Evolutionary conservation across 2,329 filamentous ascomycete species (phyloP).

Genomic region (Fusarium duplospermum): DNA sequence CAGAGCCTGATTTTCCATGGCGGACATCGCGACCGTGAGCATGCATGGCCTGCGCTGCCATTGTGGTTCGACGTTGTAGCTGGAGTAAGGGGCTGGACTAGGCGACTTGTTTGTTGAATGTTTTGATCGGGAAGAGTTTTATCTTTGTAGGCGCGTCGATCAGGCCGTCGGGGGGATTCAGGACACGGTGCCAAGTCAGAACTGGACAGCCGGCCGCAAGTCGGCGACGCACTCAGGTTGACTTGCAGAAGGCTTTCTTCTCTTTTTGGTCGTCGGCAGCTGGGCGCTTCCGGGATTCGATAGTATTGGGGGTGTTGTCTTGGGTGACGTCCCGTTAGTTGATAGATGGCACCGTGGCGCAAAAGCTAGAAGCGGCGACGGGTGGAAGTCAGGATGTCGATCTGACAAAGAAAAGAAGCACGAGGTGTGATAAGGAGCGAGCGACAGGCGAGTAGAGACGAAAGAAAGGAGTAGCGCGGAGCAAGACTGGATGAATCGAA

Average conservation of each 20-base stretch:
- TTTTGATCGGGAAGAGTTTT: not conserved
- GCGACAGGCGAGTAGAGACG: constrained; percentile 17
- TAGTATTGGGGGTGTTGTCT: constrained; percentile 31
- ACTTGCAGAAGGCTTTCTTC: constrained; percentile 17
- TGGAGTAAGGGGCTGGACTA: constrained; percentile 1
- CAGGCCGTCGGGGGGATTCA: constrained; percentile 12
- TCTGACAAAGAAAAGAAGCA: constrained; percentile 29
- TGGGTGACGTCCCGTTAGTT: constrained; percentile 23
- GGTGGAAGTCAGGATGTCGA: constrained; percentile 26
- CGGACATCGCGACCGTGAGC: constrained; percentile 44
- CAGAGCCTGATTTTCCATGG: constrained; percentile 42
- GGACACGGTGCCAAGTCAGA: constrained; percentile 25
- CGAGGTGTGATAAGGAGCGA: constrained; percentile 22
- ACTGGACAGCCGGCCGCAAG: constrained; percentile 17
- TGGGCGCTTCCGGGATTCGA: constrained; percentile 29
- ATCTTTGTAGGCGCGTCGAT: constrained; percentile 14
- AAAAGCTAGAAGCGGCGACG: constrained; percentile 22
- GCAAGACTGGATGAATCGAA: constrained; percentile 12
- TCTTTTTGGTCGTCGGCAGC: constrained; percentile 25
- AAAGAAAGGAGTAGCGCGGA: constrained; percentile 1
- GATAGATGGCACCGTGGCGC: constrained; percentile 37
- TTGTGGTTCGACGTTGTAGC: constrained; percentile 23
- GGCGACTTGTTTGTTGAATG: not conserved
- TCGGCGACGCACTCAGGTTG: constrained; percentile 29
- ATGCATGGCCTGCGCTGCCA: constrained; percentile 48